Conservation (phyloP, 805 yeast species). For the Suhomyces pyralidae region DNA sequence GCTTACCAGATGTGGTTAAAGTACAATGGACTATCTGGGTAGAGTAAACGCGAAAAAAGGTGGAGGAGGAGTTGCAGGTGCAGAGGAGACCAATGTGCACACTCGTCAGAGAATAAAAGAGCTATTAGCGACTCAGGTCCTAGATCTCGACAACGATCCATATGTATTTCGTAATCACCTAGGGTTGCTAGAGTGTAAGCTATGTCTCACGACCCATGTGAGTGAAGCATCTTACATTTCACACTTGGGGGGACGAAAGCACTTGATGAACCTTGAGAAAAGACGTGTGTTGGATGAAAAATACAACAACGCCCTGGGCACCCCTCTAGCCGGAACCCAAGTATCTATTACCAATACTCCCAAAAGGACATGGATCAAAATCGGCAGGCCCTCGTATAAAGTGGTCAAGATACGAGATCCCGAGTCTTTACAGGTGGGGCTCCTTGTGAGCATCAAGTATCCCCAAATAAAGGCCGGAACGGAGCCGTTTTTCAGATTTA, state of each 20-base stretch:
- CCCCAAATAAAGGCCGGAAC: constrained; percentile 44
- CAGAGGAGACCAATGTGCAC: constrained; percentile 64
- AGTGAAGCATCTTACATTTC: constrained; percentile 78
- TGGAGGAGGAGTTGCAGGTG: constrained; percentile 83
- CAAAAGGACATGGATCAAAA: constrained; percentile 51
- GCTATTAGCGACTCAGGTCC: constrained; percentile 49
- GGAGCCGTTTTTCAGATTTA: constrained; percentile 66
- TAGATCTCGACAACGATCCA: constrained; percentile 66
- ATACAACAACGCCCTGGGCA: constrained; percentile 14
- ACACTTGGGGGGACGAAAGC: constrained; percentile 83
- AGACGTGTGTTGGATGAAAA: constrained; percentile 43
- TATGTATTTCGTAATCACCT: constrained; percentile 79
- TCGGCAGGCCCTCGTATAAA: constrained; percentile 73
- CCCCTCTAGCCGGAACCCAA: background rate
- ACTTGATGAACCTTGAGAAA: constrained; percentile 66
- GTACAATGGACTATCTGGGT: constrained; percentile 78
- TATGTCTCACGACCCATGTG: constrained; percentile 80
- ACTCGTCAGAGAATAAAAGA: constrained; percentile 66
- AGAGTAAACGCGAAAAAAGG: constrained; percentile 91
- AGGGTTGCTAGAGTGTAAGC: constrained; percentile 80
- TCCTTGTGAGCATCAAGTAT: constrained; percentile 58
- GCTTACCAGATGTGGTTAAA: background rate
- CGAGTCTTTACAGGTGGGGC: constrained; percentile 55
- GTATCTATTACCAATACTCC: constrained; percentile 36
- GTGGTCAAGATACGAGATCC: constrained; percentile 69